A percentile compares a stretch with the other conserved stretches of the same genome.
Evolutionary conservation across 495 filamentous ascomycete genomes (phyloP).

Genomic region (Podospora appendiculata): DNA sequence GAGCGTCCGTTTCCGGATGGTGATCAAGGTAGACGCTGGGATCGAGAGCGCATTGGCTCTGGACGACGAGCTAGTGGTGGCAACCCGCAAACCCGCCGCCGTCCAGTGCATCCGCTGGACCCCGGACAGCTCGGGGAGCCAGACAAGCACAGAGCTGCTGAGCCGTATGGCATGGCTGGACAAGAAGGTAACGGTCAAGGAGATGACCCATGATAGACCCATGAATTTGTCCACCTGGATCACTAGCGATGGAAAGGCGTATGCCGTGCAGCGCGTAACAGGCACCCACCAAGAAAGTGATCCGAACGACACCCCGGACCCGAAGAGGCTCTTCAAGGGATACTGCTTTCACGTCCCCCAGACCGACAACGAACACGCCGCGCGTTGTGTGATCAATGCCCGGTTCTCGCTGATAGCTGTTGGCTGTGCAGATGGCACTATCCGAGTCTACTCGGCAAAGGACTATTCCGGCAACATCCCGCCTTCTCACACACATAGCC

Average conservation of each 20-base stretch:
- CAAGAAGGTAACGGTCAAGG: slow-evolving; percentile 64
- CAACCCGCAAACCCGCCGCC: slow-evolving; percentile 86
- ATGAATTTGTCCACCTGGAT: slow-evolving; percentile 97
- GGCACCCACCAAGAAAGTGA: slow-evolving; percentile 11
- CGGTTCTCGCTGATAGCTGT: slow-evolving; percentile 89
- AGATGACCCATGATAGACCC: slow-evolving; percentile 93
- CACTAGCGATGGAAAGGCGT: slow-evolving; percentile 81
- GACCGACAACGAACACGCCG: slow-evolving; percentile 49
- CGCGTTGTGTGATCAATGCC: slow-evolving; percentile 79
- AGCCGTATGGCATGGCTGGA: slow-evolving; percentile 79
- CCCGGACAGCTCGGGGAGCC: slow-evolving; percentile 67
- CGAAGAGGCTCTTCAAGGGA: slow-evolving; percentile 72
- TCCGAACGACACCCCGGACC: slow-evolving; percentile 24
- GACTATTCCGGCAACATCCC: slow-evolving; percentile 93
- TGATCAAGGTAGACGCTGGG: slow-evolving; percentile 95
- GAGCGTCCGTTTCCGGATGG: slow-evolving; percentile 89
- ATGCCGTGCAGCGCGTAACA: slow-evolving; percentile 71
- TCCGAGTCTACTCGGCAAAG: slow-evolving; percentile 80
- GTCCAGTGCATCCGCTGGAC: slow-evolving; percentile 96
- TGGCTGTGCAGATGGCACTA: slow-evolving; percentile 69
- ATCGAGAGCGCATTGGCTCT: slow-evolving; percentile 81
- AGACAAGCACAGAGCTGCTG: slow-evolving; percentile 86
- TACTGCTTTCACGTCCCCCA: slow-evolving; percentile 82
- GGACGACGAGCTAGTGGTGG: slow-evolving; percentile 89
- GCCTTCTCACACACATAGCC: slow-evolving; percentile 69